Evolutionary conservation across 2,329 filamentous ascomycete species (phyloP).

Genomic region (Phyllosticta citrichinensis): DNA sequence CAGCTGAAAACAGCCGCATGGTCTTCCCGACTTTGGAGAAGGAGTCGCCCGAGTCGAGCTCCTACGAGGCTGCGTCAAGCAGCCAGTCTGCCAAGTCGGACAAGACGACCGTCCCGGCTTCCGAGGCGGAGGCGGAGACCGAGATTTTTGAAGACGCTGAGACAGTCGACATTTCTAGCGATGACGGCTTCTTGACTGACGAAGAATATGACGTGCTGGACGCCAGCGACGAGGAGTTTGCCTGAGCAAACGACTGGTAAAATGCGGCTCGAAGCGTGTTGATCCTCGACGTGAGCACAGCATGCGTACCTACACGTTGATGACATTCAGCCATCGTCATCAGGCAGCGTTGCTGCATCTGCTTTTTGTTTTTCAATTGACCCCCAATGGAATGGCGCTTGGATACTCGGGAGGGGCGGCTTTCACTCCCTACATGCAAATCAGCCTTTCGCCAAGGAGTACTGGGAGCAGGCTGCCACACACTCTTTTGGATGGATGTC

Average conservation of each 20-base stretch:
- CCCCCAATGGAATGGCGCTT: background rate
- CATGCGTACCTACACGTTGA: background rate
- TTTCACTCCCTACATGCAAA: background rate
- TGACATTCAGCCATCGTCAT: background rate
- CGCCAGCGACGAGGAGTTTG: conserved; percentile 58
- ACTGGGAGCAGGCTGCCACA: background rate
- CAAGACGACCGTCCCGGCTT: conserved; percentile 22
- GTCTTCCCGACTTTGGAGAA: conserved; percentile 96
- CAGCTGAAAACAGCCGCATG: conserved; percentile 55
- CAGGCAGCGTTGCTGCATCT: background rate
- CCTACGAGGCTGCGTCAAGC: conserved; percentile 41
- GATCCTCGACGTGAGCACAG: background rate
- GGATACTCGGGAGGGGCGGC: background rate
- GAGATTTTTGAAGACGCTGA: conserved; percentile 49
- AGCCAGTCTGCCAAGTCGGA: conserved; percentile 15
- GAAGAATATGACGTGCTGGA: conserved; percentile 98
- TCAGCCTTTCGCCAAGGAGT: background rate
- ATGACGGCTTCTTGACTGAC: conserved; percentile 83
- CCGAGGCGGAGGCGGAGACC: conserved; percentile 40
- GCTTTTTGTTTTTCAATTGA: background rate
- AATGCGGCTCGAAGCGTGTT: background rate
- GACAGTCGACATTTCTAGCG: conserved; percentile 43
- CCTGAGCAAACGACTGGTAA: background rate
- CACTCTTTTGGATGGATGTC: background rate
- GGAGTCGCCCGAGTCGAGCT: conserved; percentile 74